phyloP scores from a whole-genome alignment of 306 rosid species.

The Inga laurina region DNA sequence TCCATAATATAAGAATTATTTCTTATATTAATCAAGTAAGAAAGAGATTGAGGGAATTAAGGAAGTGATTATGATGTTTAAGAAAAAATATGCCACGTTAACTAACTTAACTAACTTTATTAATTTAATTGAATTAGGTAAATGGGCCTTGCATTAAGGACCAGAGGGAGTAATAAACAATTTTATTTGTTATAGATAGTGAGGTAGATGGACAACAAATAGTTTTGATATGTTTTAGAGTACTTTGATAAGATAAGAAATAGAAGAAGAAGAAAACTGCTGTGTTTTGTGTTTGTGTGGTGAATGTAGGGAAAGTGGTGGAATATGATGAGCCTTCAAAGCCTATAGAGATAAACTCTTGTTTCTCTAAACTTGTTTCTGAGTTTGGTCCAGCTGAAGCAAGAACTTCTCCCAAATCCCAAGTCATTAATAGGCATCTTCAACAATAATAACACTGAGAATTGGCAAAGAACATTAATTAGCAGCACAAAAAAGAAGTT shows the following conservation, averaged over 20 bases:
- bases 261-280: neutral
- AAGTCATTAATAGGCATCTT: neutral
- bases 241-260: neutral
- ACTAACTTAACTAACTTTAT: no score
- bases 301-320: constrained; percentile 49
- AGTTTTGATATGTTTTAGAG: neutral
- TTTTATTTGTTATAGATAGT: neutral
- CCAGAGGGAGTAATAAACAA: neutral
- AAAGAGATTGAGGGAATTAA: no score
- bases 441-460: neutral
- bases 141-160: no score
- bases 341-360: constrained; percentile 26
- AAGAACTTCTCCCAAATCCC: neutral
- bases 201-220: neutral
- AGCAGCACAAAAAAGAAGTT: neutral
- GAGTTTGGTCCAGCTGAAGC: neutral
- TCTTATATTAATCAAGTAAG: no score
- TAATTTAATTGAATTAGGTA: no score
- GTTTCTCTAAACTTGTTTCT: neutral
- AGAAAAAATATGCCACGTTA: no score
- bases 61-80: no score
- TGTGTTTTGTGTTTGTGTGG: neutral
- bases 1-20: no score
- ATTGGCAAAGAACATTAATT: neutral
- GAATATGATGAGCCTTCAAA: constrained; percentile 66